Evolutionary conservation across 805 yeast species (phyloP), one percentile per base, ranked within the genome.

Genomic region (Nakazawaea ishiwadae): DNA sequence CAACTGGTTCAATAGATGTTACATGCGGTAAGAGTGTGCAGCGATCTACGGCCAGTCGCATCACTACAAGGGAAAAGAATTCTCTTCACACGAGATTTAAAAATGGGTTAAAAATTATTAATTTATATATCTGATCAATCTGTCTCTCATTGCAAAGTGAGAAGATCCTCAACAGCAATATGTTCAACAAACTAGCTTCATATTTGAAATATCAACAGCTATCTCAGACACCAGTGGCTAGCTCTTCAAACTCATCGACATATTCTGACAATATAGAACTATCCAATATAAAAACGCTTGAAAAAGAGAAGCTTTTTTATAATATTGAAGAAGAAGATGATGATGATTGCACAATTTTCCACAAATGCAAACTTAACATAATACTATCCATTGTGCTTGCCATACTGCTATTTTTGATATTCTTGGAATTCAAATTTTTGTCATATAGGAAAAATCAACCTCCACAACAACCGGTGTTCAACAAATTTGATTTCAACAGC

Each of bases 401-500:
- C 9, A 15, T 15, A 28, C 19, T 27, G 34, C 40, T 35, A n/a
- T 20, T 15, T 19, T 14, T 26, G 7, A 20, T 40, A 3, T 27
- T 24, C 16, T 12, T 30, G 15, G 35, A 41, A 27, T n/a, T 41
- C 35, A 27, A 26, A 19, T 20, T 19, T 23, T 5, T 16, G 11
- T 9, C 29, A 39, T 32, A 43, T 48, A 33, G 31, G 39, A 15
- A 24, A 31, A 35, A 30, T 29, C 40, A 24, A 29, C 28, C 10
- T 39, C 43, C 17, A 36, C 39, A 16, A 35, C 40, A 31, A 17
- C 33, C 33, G 29, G 32, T 42, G 24, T 39, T 24, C 28, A 32
- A 5, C 27, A 11, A 27, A 36, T 15, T 10, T 42, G 23, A 20
- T 16, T 26, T 26, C 28, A 20, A 15, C 37, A 24, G 4, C n/a